These are phyloP conservation scores for Phialemonium atrogriseum DNA, from an alignment of 2,329 filamentous ascomycete genomes.

Conservation along the genomic window DNA sequence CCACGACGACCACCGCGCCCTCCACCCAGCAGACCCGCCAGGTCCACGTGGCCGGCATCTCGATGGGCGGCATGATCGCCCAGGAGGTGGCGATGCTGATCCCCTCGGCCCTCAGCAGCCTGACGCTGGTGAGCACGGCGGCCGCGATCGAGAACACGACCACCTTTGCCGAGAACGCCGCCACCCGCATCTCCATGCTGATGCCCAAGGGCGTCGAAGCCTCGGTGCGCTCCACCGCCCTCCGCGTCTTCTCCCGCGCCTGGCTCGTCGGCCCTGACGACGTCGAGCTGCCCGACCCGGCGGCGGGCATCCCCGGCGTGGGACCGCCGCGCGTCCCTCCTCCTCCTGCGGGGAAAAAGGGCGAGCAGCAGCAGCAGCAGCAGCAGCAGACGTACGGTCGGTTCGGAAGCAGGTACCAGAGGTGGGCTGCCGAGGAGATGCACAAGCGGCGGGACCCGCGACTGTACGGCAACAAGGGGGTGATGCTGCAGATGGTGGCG, in stretches of 20 bases:
- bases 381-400: constrained; percentile 26
- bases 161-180: constrained; percentile 57
- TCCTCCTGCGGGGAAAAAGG: no score
- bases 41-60: constrained; percentile 67
- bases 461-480: constrained; percentile 57
- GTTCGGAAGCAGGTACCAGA: constrained; percentile 72
- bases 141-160: constrained; percentile 52
- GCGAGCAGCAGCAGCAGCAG: background rate
- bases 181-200: constrained; percentile 45
- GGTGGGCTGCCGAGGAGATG: constrained; percentile 73
- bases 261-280: constrained; percentile 59
- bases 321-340: constrained; percentile 8
- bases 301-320: constrained; percentile 12
- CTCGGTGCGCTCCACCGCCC: constrained; percentile 55
- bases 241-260: constrained; percentile 54
- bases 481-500: constrained; percentile 69
- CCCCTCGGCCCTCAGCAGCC: constrained; percentile 43
- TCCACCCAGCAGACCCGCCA: constrained; percentile 24
- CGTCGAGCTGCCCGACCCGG: constrained; percentile 36
- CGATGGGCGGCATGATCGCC: constrained; percentile 87
- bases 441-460: constrained; percentile 56
- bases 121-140: constrained; percentile 55
- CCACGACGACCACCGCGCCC: background rate
- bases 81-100: constrained; percentile 63
- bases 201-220: constrained; percentile 64